Percentiles rank a stretch among this genome's conserved stretches.
These are phyloP conservation scores for Auxenochlorella protothecoides DNA, from an alignment of 139 green algal genomes.

Conservation along the genomic window DNA sequence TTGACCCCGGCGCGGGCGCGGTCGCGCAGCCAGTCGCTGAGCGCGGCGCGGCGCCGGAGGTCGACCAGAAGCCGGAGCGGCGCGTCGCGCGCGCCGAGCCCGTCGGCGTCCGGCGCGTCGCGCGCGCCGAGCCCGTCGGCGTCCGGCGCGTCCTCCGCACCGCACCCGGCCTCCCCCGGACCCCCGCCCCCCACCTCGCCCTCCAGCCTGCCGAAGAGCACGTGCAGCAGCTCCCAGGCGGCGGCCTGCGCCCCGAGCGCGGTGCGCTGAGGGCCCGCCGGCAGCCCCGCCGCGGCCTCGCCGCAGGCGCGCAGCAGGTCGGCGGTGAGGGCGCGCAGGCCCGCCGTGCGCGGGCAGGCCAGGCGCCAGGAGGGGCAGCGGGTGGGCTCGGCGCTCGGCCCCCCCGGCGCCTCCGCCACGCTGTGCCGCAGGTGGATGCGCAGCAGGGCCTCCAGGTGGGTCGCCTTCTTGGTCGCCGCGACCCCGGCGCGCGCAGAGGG, in stretches of 20 bases:
- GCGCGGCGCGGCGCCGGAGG: slow-evolving; percentile 23
- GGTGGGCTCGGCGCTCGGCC: not conserved
- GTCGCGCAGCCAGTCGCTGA: slow-evolving; percentile 46
- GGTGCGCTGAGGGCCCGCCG: slow-evolving; percentile 3
- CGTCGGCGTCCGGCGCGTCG: not conserved
- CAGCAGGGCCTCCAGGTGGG: slow-evolving; percentile 16
- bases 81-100: not conserved
- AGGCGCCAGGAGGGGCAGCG: too few species aligned
- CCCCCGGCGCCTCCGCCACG: slow-evolving; percentile 3
- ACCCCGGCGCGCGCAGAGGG: not conserved
- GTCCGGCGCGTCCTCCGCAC: not conserved
- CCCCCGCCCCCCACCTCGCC: slow-evolving; percentile 5
- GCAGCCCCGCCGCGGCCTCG: not conserved
- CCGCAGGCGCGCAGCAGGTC: too few species aligned
- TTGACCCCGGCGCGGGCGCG: slow-evolving; percentile 12
- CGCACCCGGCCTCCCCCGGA: not conserved
- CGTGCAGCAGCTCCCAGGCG: slow-evolving; percentile 59
- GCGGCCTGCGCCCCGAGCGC: slow-evolving; percentile 38
- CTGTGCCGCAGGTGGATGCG: slow-evolving; percentile 32
- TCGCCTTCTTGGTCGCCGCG: slow-evolving; percentile 3
- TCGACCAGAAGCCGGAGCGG: slow-evolving; percentile 4
- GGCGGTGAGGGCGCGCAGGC: too few species aligned
- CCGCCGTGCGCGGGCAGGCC: too few species aligned
- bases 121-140: not conserved
- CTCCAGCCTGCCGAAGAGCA: slow-evolving; percentile 32